Percentiles rank a stretch among this genome's conserved stretches.
Evolutionary conservation across 768 basidiomycete genomes (phyloP).

Genomic region (Candolleomyces eurysporus): DNA sequence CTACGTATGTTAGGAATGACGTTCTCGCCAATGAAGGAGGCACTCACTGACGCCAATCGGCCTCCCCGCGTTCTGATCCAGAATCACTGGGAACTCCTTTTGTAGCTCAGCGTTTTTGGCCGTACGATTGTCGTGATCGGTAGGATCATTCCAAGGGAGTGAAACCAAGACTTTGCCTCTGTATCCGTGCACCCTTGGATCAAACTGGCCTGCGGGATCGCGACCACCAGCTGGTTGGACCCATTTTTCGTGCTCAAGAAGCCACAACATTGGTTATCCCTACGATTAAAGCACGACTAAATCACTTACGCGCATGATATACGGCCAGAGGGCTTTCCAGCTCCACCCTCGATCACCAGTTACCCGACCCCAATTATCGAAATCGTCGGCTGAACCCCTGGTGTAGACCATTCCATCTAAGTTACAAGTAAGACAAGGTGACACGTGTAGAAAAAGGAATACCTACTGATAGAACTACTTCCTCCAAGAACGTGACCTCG

Average conservation of each 20-base stretch:
- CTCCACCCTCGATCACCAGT: slow-evolving; percentile 30
- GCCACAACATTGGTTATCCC: neutral
- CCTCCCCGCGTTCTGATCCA: neutral
- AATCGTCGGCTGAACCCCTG: slow-evolving; percentile 32
- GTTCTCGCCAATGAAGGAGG: too few species aligned
- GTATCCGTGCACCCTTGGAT: slow-evolving; percentile 8
- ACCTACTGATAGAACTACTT: slow-evolving; percentile 16
- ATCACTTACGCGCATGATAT: slow-evolving; percentile 20
- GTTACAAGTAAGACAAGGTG: neutral
- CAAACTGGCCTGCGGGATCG: slow-evolving; percentile 9
- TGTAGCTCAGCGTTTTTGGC: neutral
- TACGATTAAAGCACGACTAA: neutral
- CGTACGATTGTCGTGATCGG: slow-evolving; percentile 8
- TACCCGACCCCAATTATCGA: slow-evolving; percentile 27
- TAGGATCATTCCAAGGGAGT: slow-evolving; percentile 2
- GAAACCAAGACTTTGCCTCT: slow-evolving; percentile 5
- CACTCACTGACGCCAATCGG: too few species aligned
- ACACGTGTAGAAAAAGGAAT: neutral
- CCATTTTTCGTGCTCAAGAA: slow-evolving; percentile 1
- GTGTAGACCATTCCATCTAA: slow-evolving; percentile 29
- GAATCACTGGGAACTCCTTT: slow-evolving; percentile 10
- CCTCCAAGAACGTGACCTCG: slow-evolving; percentile 16
- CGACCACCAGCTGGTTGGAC: slow-evolving; percentile 9
- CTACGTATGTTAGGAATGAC: neutral
- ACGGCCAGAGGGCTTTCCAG: slow-evolving; percentile 28